A percentile compares a stretch with the other conserved stretches of the same genome.
Evolutionary conservation across 2,329 filamentous ascomycete species (phyloP).

Genomic region (Penicillium sp.): DNA sequence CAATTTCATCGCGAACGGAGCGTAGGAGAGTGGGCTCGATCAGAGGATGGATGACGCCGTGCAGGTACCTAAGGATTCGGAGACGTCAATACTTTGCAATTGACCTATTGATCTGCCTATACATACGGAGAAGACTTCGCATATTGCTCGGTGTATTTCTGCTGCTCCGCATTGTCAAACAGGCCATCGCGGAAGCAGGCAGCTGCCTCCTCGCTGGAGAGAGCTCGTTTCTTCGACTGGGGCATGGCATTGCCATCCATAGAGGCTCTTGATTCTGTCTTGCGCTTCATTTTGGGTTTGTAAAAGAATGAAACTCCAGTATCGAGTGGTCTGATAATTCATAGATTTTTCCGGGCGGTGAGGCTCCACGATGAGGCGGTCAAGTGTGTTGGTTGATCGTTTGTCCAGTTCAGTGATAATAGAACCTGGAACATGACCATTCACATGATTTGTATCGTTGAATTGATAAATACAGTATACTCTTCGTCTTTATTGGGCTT

Average conservation of each 20-base stretch:
- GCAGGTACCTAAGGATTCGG: constrained; percentile 64
- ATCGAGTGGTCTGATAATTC: constrained; percentile 16
- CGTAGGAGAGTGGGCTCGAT: constrained; percentile 80
- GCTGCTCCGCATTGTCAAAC: constrained; percentile 40
- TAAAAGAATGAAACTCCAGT: neutral
- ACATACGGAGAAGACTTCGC: constrained; percentile 43
- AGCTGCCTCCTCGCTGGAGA: constrained; percentile 39
- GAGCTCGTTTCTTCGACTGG: constrained; percentile 39
- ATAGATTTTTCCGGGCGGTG: constrained; percentile 22
- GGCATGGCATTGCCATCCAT: constrained; percentile 32
- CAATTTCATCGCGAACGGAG: constrained; percentile 81
- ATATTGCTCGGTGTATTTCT: constrained; percentile 45
- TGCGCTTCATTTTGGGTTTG: constrained; percentile 43
- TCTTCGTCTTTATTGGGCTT: neutral
- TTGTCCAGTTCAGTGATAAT: neutral
- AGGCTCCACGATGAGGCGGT: constrained; percentile 6
- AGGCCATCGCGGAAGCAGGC: constrained; percentile 45
- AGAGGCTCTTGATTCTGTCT: constrained; percentile 35
- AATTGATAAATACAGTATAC: neutral
- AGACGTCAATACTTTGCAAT: constrained; percentile 6
- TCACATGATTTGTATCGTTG: neutral
- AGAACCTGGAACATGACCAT: neutral
- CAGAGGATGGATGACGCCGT: constrained; percentile 79
- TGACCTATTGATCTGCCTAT: neutral
- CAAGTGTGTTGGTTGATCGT: neutral